Base-by-base conservation (phyloP, 75 land plant species). In the Sequoia sempervirens region DNA sequence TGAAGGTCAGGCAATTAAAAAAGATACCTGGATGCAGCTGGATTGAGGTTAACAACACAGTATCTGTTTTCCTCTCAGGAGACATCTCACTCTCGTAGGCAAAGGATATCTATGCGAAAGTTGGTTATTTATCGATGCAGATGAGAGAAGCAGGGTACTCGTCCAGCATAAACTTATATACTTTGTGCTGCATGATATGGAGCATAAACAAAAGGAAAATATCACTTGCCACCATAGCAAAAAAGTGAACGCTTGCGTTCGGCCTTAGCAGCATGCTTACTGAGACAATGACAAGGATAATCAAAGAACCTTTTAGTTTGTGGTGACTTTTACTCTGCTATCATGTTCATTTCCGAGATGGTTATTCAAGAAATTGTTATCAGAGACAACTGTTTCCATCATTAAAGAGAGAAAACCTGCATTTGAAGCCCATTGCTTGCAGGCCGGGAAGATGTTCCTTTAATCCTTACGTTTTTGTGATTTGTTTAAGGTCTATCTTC, bases 211-310 rank as follows among this genome's bases (percentile, higher is more conserved):
- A 12, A 80, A 88, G 50, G 76, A 81, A 66, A 80, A 80, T 81
- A 81, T 82, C 13, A 79, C 86, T 45, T 81, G 81, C 15, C 81
- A 73, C 78, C 92, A 88, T 80, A 88, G 86, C 75, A 92, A 91
- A 82, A 87, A 87, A 81, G 53, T 90, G 28, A 50, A 89, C 89
- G 75, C 80, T 90, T 85, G 93, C 85, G 17, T 88, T 50, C 83
- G 89, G 80, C 5, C 85, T 88, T 43, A 80, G 88, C n/a, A 84
- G 30, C 81, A 87, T 91, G 82, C 80, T 87, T 17, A 41, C 45
- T 34, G 89, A 87, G 18, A 82, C 79, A 28, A 82, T 86, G 26
- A 70, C 88, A 18, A 84, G 81, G 54, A 85, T 85, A 11, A 83
- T 90, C 70, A 84, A n/a, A 86, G 81, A 86, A 87, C 47, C 61